Evolutionary conservation across 2,329 filamentous ascomycete genomes (phyloP), one percentile per base, ranked within the genome.

Genomic region (Cercospora sp.): DNA sequence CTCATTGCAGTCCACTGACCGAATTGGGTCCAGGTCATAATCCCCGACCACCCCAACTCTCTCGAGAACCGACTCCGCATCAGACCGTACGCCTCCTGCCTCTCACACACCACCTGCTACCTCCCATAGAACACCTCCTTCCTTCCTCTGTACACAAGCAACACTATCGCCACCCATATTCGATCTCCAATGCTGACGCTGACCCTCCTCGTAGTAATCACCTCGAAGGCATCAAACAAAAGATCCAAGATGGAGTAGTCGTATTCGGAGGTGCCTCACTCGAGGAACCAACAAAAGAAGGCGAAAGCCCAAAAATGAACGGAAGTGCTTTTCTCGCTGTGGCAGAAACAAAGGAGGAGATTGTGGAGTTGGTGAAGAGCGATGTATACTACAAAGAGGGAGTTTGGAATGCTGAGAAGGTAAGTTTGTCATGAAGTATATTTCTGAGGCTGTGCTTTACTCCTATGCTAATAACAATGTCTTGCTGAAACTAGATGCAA

Each of bases 301-400:
- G 86, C 67, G 85, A 90, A 26, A 86, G 85, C 20, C 86, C 88
- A 48, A 88, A 90, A 77, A 93, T 95, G 81, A 87, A 87, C 70
- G 93, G 92, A 51, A 93, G 90, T 77, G 87, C 89, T n/a, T 81
- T 95, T 75, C 83, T 96, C 23, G 82, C 87, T 48, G 79, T 86
- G 31, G 92, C 91, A 6, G 85, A 87, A 69, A 89, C 85, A 8
- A 88, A 86, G 74, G 90, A 93, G 71, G 90, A 93, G 77, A 87
- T 68, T 10, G 57, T 60, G 42, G 85, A 90, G 73, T 76, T 86
- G 62, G 78, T 97, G 58, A 87, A 86, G 78, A 84, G 87, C 59
- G 93, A 97, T 81, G 82, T 93, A 7, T 97, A 97, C 80, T 83
- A 85, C 8, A 84, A 81, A 68, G 84, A 80, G 53, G 91, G 89